A percentile compares a stretch with the other conserved stretches of the same genome.
Evolutionary conservation across 257 asterid genomes (phyloP).

Genomic region (Solanum pimpinellifolium): DNA sequence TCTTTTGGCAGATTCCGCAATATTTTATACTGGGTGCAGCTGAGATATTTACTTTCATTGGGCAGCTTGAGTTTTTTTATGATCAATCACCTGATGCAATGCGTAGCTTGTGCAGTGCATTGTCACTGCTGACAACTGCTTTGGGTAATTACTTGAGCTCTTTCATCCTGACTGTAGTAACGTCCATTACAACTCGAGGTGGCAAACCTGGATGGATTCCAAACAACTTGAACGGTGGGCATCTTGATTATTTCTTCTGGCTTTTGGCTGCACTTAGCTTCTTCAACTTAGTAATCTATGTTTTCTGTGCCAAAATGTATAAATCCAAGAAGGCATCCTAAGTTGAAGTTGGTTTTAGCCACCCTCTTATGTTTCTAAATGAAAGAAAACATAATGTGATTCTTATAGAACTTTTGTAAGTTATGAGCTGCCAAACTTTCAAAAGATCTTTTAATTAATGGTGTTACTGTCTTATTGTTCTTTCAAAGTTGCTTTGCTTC

Average conservation of each 20-base stretch:
- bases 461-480: not conserved
- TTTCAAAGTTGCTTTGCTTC: not conserved
- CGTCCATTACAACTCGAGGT: constrained; percentile 50
- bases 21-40: constrained; percentile 77
- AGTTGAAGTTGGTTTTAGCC: not conserved
- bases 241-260: constrained; percentile 81
- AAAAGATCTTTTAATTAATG: not conserved
- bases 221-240: constrained; percentile 75
- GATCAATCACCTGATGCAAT: constrained; percentile 94
- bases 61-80: constrained; percentile 81
- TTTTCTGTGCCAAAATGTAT: constrained; percentile 55
- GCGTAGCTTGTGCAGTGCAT: constrained; percentile 86
- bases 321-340: constrained; percentile 63
- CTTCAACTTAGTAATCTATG: constrained; percentile 46
- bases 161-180: constrained; percentile 59
- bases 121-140: constrained; percentile 52
- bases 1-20: constrained; percentile 81
- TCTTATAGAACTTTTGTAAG: not conserved
- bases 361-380: not conserved
- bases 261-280: constrained; percentile 72
- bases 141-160: constrained; percentile 79
- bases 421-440: not conserved
- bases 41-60: constrained; percentile 64
- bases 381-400: not conserved
- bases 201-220: constrained; percentile 85